Percentiles rank a stretch among this genome's conserved stretches.
These are phyloP conservation scores for Pythium folliculosum DNA, from an alignment of 352 stramenopile genomes.

Conservation along the genomic window DNA sequence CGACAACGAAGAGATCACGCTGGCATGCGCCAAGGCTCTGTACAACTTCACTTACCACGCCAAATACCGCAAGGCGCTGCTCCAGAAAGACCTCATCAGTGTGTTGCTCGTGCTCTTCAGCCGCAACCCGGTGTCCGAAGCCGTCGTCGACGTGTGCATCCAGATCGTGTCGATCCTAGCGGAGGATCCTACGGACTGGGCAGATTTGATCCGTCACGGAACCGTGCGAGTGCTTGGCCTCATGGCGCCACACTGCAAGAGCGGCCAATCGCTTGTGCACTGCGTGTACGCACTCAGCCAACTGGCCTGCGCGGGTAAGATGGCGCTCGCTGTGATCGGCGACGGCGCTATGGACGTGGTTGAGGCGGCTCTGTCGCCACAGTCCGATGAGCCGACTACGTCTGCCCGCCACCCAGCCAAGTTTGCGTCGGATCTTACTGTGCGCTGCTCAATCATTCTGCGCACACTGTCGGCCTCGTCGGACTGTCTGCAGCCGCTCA, in stretches of 20 bases:
- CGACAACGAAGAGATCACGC: constrained; percentile 49
- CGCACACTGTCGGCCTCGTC: constrained; percentile 59
- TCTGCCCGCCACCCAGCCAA: constrained; percentile 15
- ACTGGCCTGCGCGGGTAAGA: constrained; percentile 54
- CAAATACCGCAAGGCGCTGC: constrained; percentile 52
- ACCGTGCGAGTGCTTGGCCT: constrained; percentile 57
- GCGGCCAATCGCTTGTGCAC: constrained; percentile 36
- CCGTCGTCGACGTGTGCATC: constrained; percentile 61
- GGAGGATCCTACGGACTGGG: constrained; percentile 57
- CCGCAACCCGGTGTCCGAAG: constrained; percentile 29
- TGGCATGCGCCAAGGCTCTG: constrained; percentile 66
- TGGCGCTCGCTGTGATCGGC: constrained; percentile 40
- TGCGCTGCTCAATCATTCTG: constrained; percentile 72
- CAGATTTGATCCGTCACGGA: constrained; percentile 50
- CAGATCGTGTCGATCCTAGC: constrained; percentile 68
- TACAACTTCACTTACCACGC: constrained; percentile 73
- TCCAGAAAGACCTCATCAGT: constrained; percentile 59
- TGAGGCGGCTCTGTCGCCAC: constrained; percentile 35
- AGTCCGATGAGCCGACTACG: constrained; percentile 14
- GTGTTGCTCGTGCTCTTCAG: constrained; percentile 46
- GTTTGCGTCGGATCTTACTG: constrained; percentile 33
- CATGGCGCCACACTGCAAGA: constrained; percentile 38
- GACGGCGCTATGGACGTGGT: constrained; percentile 70
- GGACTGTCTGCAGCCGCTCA: constrained; percentile 50
- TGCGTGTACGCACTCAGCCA: constrained; percentile 71